These are phyloP conservation scores for Saccharomycopsis selenospora DNA, from an alignment of 805 yeast genomes.

Conservation along the genomic window DNA sequence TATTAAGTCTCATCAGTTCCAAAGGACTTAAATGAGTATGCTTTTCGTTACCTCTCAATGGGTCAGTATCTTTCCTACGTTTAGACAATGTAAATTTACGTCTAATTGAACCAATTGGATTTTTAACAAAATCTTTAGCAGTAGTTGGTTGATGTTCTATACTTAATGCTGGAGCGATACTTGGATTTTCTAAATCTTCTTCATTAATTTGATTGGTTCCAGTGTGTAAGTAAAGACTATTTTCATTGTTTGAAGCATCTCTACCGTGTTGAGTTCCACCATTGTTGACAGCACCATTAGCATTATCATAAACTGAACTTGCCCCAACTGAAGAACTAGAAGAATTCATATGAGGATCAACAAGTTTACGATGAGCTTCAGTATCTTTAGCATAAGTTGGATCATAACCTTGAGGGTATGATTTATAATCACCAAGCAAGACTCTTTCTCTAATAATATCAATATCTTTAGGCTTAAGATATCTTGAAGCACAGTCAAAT, in stretches of 20 bases:
- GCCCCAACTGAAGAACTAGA: background rate
- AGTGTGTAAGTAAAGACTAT: background rate
- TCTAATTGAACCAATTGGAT: constrained; percentile 20
- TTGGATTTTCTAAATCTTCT: constrained; percentile 22
- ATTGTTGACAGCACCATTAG: background rate
- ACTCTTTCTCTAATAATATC: constrained; percentile 65
- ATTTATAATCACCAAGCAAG: constrained; percentile 43
- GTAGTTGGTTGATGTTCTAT: constrained; percentile 1
- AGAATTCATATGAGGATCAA: constrained; percentile 1
- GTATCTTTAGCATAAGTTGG: constrained; percentile 30
- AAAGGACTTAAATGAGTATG: constrained; percentile 9
- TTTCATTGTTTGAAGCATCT: background rate
- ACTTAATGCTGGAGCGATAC: constrained; percentile 5
- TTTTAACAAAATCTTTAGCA: constrained; percentile 16
- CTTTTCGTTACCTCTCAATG: background rate
- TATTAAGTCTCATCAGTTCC: constrained; percentile 16
- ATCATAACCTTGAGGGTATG: constrained; percentile 44
- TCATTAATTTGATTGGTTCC: constrained; percentile 4
- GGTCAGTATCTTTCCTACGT: background rate
- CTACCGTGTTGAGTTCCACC: background rate
- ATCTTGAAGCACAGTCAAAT: constrained; percentile 40
- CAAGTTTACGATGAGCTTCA: constrained; percentile 20
- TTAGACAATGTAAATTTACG: constrained; percentile 17
- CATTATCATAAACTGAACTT: background rate
- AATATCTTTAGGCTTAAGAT: constrained; percentile 56